Evolutionary conservation across 176 grass and related monocot genomes (phyloP).

Genomic region (Microstegium vimineum): DNA sequence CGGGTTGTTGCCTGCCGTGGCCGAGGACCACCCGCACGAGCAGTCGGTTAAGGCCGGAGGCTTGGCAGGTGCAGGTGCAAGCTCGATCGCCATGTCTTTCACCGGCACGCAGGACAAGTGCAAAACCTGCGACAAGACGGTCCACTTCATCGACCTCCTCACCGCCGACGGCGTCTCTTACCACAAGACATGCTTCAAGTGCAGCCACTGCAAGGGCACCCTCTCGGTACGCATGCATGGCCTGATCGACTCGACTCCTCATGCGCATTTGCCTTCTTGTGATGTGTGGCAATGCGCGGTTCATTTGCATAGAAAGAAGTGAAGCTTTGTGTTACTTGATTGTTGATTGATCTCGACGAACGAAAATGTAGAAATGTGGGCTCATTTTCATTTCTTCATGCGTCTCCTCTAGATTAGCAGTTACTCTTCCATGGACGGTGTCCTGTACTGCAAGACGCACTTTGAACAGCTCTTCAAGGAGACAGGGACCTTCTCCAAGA

Average conservation of each 20-base stretch:
- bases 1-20: background rate
- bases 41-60: background rate
- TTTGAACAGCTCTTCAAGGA: constrained; percentile 99
- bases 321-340: no score
- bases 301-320: background rate
- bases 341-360: background rate
- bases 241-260: background rate
- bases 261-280: background rate
- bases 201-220: constrained; percentile 79
- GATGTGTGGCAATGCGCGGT: background rate
- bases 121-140: constrained; percentile 70
- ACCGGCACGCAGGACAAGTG: constrained; percentile 72
- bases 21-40: background rate
- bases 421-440: constrained; percentile 94
- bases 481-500: constrained; percentile 81
- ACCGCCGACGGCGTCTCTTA: constrained; percentile 53
- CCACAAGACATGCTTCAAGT: constrained; percentile 92
- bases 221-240: constrained; percentile 56
- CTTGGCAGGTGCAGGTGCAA: background rate
- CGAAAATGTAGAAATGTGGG: background rate
- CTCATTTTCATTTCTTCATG: background rate
- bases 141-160: constrained; percentile 76
- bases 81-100: constrained; percentile 53
- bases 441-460: constrained; percentile 95
- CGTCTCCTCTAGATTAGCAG: constrained; percentile 56